Evolutionary conservation across 768 basidiomycete species (phyloP).

Genomic region (Suillus subalutaceus): DNA sequence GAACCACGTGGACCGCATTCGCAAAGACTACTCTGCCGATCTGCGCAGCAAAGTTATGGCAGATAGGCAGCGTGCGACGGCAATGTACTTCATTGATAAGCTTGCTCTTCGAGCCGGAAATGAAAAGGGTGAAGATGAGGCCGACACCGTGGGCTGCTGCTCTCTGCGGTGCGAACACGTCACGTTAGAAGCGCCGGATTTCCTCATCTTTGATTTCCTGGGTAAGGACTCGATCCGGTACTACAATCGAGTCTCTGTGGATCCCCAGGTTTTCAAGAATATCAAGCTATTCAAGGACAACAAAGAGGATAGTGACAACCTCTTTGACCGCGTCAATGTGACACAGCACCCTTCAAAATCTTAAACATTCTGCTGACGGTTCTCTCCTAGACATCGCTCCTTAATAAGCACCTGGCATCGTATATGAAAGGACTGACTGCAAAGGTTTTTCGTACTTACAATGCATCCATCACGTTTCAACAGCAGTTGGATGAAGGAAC

Average conservation of each 20-base stretch:
- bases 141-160: constrained; percentile 98
- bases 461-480: constrained; percentile 96
- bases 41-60: constrained; percentile 92
- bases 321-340: constrained; percentile 96
- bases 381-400: constrained; percentile 61
- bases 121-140: constrained; percentile 99
- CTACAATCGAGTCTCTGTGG: constrained; percentile 89
- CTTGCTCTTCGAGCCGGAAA: constrained; percentile 98
- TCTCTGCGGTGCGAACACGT: constrained; percentile 97
- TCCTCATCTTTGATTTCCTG: constrained; percentile 93
- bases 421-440: constrained; percentile 99
- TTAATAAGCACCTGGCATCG: constrained; percentile 90
- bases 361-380: not conserved
- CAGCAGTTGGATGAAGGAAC: constrained; percentile 80
- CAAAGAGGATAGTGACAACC: constrained; percentile 82
- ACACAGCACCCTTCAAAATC: constrained; percentile 12
- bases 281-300: constrained; percentile 95
- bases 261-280: constrained; percentile 96
- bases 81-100: constrained; percentile 98
- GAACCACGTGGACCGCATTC: constrained; percentile 90
- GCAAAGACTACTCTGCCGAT: constrained; percentile 83
- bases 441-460: constrained; percentile 99
- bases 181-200: constrained; percentile 85
- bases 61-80: constrained; percentile 95
- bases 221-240: constrained; percentile 99